These are phyloP conservation scores for Thraustotheca clavata DNA, from an alignment of 352 stramenopile genomes.

Conservation along the genomic window DNA sequence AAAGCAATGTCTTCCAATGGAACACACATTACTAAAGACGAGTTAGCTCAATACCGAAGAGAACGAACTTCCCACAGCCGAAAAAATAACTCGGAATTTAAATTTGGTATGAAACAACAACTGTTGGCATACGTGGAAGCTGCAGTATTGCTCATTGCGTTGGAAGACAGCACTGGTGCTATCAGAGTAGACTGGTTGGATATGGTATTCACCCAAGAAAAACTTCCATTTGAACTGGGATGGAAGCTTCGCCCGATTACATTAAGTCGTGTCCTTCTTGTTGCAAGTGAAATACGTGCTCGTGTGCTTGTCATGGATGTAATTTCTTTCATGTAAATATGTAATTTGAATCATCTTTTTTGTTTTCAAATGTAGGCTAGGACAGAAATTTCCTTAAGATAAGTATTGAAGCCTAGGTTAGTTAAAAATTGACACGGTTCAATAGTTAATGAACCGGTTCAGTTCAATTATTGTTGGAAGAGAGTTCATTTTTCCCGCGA, in stretches of 20 bases:
- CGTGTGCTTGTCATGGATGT: no score
- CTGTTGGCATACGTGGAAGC: conserved; percentile 37
- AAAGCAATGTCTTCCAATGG: conserved; percentile 28
- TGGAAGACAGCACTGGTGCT: conserved; percentile 28
- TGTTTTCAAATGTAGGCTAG: no score
- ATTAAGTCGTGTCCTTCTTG: neutral
- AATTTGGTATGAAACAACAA: conserved; percentile 32
- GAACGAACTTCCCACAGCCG: conserved; percentile 37
- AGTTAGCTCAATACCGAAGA: conserved; percentile 36
- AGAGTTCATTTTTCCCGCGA: neutral
- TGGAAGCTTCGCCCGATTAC: conserved; percentile 11
- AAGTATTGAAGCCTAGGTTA: no score
- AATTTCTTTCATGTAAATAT: no score
- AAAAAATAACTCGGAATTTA: conserved; percentile 34
- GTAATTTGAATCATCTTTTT: no score
- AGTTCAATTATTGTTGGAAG: neutral
- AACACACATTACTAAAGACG: conserved; percentile 29
- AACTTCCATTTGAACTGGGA: conserved; percentile 16
- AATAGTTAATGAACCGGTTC: neutral
- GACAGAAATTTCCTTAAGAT: no score
- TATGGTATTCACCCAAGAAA: conserved; percentile 18
- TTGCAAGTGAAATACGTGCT: neutral
- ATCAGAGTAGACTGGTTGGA: conserved; percentile 18
- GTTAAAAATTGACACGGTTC: no score
- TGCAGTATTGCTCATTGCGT: conserved; percentile 36